Evolutionary conservation across 805 yeast genomes (phyloP), one percentile per base, ranked within the genome.

Genomic region (Wickerhamiella sergipiensis): DNA sequence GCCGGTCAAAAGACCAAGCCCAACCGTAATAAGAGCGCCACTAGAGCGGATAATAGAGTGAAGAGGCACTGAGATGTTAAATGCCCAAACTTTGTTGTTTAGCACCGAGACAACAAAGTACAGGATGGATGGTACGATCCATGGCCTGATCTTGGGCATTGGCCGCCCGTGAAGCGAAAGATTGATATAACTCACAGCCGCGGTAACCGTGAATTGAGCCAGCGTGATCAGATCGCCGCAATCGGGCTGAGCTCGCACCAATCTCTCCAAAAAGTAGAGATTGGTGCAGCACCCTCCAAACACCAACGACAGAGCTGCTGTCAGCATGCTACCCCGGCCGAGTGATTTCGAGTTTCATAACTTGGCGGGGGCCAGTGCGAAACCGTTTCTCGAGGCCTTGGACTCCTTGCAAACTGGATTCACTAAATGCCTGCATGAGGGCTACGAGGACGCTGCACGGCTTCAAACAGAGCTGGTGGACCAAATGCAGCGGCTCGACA

Each of bases 221-320:
- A 81, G 75, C 0, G 90, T 83, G 10, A 83, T 67, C 13, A 80
- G 63, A 21, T 70, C 68, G 2, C 83, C 82, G 8, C 69, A 59
- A 45, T 61, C 61, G 1, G 75, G 63, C 22, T 53, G 54, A 13
- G 55, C 57, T 22, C 62, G 61, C 1, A 81, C 63, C 17, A 83
- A 65, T 23, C 70, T 62, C 61, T 84, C 92, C 48, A 83, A 65
- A 1, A 83, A 71, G 52, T 76, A 68, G 26, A 81, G 88, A 62
- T 81, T 84, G 31, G 79, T 67, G 61, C 92, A 84, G 62, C 92
- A 83, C 3, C 89, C 87, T 0, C 85, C 83, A 59, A 81, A 79
- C 12, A 81, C 76, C 31, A 76, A 66, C 10, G 59, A 50, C 6
- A 66, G 50, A 24, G 62, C 56, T 29, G 39, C 38, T 18, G 46